Evolutionary conservation across 352 stramenopile species (phyloP), one percentile per base, ranked within the genome.

Genomic region (Salisapilia sapeloensis): DNA sequence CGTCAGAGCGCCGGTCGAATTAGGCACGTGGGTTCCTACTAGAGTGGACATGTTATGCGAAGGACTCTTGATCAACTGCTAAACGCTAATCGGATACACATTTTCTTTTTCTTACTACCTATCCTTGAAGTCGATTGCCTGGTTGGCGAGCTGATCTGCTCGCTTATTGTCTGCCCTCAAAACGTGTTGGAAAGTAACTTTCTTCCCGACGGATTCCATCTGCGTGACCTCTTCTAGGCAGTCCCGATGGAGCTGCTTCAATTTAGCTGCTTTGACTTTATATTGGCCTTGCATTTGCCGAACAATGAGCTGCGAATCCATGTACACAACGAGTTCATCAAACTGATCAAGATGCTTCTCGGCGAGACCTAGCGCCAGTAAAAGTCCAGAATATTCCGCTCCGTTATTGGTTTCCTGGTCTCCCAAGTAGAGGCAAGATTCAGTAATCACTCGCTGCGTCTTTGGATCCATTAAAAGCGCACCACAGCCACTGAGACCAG

Each of bases 291-390:
- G 48, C 65, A 85, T 85, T 38, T 85, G 70, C 24, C 64, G 60
- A 24, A 82, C 46, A n/a, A 85, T 48, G 30, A 85, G 56, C 48
- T 82, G 58, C 52, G 70, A 85, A 59, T 85, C 70, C 70, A 85
- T 71, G 51, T 58, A 56, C 13, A 85, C 48, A 32, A 60, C 42
- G 14, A 85, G 42, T 28, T 53, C 27, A 4, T 36, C 19, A 9
- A 53, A 44, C 14, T 50, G 27, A n/a, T n/a, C n/a, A n/a, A n/a
- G n/a, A 15, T 60, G 51, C 6, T 55, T 39, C 32, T 64, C 41
- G 16, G 65, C 70, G 24, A 82, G 43, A 30, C 56, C 45, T 20
- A 85, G 47, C 26, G 60, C 65, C 27, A 85, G 49, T 40, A 74
- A 39, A 19, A 85, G 46, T 0, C 56, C 65, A 13, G 70, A 50